A percentile compares a stretch with the other conserved stretches of the same genome.
phyloP scores from a whole-genome alignment of 345 rosid species.

The Erodium maritimum region DNA sequence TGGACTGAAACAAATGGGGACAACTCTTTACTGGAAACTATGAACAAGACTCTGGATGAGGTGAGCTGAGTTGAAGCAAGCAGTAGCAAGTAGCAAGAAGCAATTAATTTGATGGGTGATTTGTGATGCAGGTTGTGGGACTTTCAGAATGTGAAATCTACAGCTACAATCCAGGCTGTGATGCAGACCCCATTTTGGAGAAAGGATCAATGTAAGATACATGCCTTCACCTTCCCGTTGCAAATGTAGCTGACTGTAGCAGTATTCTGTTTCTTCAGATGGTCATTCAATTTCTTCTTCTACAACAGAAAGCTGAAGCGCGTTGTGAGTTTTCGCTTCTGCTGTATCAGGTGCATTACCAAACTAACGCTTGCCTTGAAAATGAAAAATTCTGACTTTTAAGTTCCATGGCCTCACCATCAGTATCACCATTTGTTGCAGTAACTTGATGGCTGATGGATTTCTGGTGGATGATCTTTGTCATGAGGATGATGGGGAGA shows the following conservation, averaged over 20 bases:
- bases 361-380: background rate
- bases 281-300: conserved; percentile 93
- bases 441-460: conserved; percentile 67
- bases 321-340: conserved; percentile 65
- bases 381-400: background rate
- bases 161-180: conserved; percentile 68
- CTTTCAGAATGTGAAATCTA: conserved; percentile 81
- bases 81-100: conserved; percentile 7
- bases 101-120: conserved; percentile 5
- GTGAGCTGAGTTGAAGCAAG: conserved; percentile 23
- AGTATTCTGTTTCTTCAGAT: conserved; percentile 31
- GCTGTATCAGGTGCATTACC: conserved; percentile 58
- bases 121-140: conserved; percentile 62
- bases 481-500: conserved; percentile 56
- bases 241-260: background rate
- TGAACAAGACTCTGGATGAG: conserved; percentile 90
- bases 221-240: background rate
- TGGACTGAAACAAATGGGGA: conserved; percentile 64
- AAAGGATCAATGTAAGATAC: conserved; percentile 63
- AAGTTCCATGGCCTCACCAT: background rate
- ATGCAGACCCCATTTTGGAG: conserved; percentile 77
- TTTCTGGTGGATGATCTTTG: conserved; percentile 24
- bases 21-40: conserved; percentile 57
- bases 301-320: conserved; percentile 88
- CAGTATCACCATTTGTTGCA: conserved; percentile 19